Percentiles rank a stretch among this genome's conserved stretches.
Conservation (phyloP, 148 eudicot species). For the Chenopodium berlandieri region DNA sequence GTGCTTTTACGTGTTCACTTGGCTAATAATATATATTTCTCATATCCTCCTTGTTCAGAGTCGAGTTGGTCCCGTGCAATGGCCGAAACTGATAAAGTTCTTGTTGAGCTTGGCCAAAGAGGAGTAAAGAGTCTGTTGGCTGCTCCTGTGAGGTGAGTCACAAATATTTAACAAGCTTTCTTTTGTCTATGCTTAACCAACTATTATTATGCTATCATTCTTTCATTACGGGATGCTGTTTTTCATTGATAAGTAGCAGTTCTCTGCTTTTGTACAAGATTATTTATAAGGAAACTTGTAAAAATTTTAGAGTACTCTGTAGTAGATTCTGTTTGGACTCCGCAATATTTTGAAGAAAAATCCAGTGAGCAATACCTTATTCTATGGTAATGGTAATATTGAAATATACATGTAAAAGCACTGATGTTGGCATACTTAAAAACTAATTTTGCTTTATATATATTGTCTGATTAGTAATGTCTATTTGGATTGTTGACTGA, state of each 20-base stretch:
- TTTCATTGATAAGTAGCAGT: background rate
- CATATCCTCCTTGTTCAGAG: conserved; percentile 46
- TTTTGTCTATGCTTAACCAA: background rate
- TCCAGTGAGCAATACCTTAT: too few species aligned
- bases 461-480: background rate
- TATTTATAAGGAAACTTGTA: background rate
- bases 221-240: background rate
- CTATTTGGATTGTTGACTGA: background rate
- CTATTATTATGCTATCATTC: background rate
- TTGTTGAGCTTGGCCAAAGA: conserved; percentile 88
- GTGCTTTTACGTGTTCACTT: background rate
- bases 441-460: background rate
- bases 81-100: conserved; percentile 99
- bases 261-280: background rate
- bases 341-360: background rate
- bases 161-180: background rate
- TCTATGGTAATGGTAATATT: too few species aligned
- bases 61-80: conserved; percentile 98
- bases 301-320: background rate
- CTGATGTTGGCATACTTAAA: too few species aligned
- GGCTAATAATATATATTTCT: conserved; percentile 13
- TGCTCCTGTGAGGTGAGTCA: conserved; percentile 84
- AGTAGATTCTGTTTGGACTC: background rate
- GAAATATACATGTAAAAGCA: too few species aligned
- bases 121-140: conserved; percentile 92